Evolutionary conservation across 805 yeast genomes (phyloP), one percentile per base, ranked within the genome.

Genomic region (Ogataea paraovalis): DNA sequence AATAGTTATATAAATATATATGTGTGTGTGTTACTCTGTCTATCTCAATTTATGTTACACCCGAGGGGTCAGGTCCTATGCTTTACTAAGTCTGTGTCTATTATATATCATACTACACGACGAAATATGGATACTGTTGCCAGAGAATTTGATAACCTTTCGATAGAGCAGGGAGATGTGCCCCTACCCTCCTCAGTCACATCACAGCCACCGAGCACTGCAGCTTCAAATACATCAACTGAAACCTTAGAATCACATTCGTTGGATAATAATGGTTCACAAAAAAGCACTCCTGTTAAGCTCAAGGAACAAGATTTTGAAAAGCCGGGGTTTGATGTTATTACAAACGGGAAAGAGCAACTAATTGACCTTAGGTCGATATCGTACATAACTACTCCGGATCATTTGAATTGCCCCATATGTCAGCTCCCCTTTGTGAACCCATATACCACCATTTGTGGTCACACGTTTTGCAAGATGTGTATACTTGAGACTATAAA

Each of bases 401-500:
- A 66, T 20, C 71, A 68, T 48, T 49, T 68, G 32, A 57, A 56
- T 34, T 77, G 90, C 54, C 87, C 89, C 3, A 78, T 83, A n/a
- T 83, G 90, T 61, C 82, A 79, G 50, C 74, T 75, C 36, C 85
- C 86, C 4, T 77, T 83, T 51, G 70, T 80, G 7, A 71, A 71
- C 32, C 89, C 90, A 1, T 68, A 74, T 51, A 76, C 83, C 5
- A 84, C 89, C 1, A 61, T 71, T 1, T 83, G 90, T 64, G 85
- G 86, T 1, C 89, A 83, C 58, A 80, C 85, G 0, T 83, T 83
- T 55, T 83, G 90, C 61, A 69, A 70, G 46, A 68, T 65, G 10
- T 83, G 89, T 56, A 66, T 83, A 4, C 54, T 60, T 44, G 80
- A 75, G 52, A 70, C 77, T 41, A 60, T 78, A 22, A 71, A 65